Evolutionary conservation across 345 rosid species (phyloP), one percentile per base, ranked within the genome.

Genomic region (Anastatica hierochuntica): DNA sequence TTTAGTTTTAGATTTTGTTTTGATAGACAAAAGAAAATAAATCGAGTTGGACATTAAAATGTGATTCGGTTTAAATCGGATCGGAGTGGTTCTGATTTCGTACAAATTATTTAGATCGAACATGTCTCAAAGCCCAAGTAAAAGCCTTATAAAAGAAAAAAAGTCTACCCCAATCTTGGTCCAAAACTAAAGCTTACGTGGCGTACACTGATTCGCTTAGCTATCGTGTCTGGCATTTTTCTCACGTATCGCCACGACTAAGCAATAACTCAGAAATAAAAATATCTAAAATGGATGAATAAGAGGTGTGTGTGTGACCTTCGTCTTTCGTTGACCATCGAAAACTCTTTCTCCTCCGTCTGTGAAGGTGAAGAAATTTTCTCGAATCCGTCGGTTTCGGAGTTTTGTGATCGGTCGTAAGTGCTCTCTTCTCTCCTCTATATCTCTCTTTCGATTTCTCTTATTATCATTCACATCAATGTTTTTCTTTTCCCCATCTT

Each of bases 271-370:
- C n/a, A 18, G 6, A 18, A 33, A 40, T 5, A 5, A 38, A 0
- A 10, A 37, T 35, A 35, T 34, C 4, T 1, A 24, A 54, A 56
- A 54, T 0, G 31, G 27, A 43, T 29, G 43, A 2, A 66, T 41
- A 65, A 58, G 53, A n/a, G n/a, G n/a, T n/a, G n/a, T n/a, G n/a
- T n/a, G n/a, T n/a, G 34, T 43, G 64, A 58, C 58, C 59, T 50
- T 58, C 59, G 64, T 66, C 49, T 44, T 51, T 57, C 31, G 50
- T 67, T 67, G 71, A 67, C 66, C 66, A 67, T 45, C 61, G 11
- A 59, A 67, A 40, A 65, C 65, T 67, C 65, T 59, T 58, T 43
- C 64, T 50, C 58, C n/a, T n/a, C n/a, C n/a, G n/a, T 51, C 58
- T 49, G 31, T 46, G 70, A 19, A 58, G 39, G 42, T 46, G 43